A percentile compares a stretch with the other conserved stretches of the same genome.
Evolutionary conservation across 768 basidiomycete species (phyloP).

Genomic region (Kwoniella europaea): DNA sequence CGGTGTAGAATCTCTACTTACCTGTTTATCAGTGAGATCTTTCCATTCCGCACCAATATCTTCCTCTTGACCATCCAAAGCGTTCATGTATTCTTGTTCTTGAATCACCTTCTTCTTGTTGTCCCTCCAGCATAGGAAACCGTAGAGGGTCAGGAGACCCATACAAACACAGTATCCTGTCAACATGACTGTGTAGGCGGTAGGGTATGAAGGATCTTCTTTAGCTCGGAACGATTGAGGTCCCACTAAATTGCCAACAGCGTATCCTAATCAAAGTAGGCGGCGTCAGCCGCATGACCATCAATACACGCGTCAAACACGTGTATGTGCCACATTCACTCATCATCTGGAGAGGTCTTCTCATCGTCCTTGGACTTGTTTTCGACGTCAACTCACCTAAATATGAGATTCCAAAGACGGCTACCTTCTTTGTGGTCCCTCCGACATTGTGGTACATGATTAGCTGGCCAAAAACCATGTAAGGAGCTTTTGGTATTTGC

Average conservation of each 20-base stretch:
- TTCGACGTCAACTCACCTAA: conserved; percentile 30
- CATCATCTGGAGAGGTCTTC: conserved; percentile 15
- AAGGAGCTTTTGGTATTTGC: conserved; percentile 22
- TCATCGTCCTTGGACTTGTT: not conserved
- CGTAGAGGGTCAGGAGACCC: conserved; percentile 26
- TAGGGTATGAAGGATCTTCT: conserved; percentile 41
- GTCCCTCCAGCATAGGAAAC: conserved; percentile 33
- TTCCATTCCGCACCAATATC: conserved; percentile 40
- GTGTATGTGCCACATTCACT: conserved; percentile 1
- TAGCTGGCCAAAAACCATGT: conserved; percentile 33
- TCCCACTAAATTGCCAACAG: conserved; percentile 28
- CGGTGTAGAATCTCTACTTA: not conserved
- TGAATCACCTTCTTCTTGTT: conserved; percentile 41
- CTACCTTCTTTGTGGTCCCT: conserved; percentile 42
- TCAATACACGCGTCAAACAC: not conserved
- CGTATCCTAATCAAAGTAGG: conserved; percentile 7
- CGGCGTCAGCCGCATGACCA: not conserved
- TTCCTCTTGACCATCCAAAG: conserved; percentile 23
- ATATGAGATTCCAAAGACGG: conserved; percentile 42
- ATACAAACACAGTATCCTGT: conserved; percentile 32
- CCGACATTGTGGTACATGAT: conserved; percentile 43
- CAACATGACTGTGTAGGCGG: conserved; percentile 42
- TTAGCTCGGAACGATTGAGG: conserved; percentile 43
- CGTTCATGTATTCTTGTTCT: conserved; percentile 28
- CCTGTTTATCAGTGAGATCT: conserved; percentile 44